Evolutionary conservation across 352 stramenopile species (phyloP).

Genomic region (Globisporangium perplexum): DNA sequence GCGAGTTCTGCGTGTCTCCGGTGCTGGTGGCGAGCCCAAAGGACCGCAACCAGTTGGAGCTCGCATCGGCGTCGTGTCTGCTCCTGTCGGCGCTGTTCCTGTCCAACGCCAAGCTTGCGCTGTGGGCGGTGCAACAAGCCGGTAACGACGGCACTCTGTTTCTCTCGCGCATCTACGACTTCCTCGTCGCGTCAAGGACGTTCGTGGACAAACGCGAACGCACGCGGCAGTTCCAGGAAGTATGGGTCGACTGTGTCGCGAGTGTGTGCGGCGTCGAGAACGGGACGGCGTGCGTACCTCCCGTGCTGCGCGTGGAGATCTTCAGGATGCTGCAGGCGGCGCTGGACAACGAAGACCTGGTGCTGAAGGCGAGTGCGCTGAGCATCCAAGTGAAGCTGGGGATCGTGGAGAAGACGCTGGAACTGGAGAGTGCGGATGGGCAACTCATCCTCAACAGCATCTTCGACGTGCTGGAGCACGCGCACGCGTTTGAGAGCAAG

Average conservation of each 20-base stretch:
- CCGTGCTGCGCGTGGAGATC: constrained; percentile 65
- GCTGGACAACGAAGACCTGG: constrained; percentile 65
- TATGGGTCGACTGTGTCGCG: constrained; percentile 78
- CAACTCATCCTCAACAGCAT: constrained; percentile 67
- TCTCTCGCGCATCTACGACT: constrained; percentile 43
- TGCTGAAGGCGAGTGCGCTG: constrained; percentile 64
- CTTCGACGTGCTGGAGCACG: constrained; percentile 66
- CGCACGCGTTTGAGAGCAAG: constrained; percentile 48
- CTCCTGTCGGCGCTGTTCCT: constrained; percentile 75
- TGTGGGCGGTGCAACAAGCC: constrained; percentile 67
- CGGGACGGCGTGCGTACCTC: constrained; percentile 56
- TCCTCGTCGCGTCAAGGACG: constrained; percentile 50
- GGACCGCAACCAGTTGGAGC: constrained; percentile 41
- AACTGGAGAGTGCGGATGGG: constrained; percentile 48
- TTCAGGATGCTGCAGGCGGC: constrained; percentile 65
- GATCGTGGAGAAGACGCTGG: constrained; percentile 78
- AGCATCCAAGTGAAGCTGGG: constrained; percentile 83
- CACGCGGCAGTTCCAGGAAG: constrained; percentile 60
- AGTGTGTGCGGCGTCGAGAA: constrained; percentile 75
- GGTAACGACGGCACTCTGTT: constrained; percentile 56
- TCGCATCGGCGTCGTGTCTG: constrained; percentile 58
- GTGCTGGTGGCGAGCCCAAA: constrained; percentile 37
- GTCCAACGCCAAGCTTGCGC: constrained; percentile 75
- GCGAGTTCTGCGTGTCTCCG: constrained; percentile 61
- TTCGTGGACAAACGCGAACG: constrained; percentile 31